Evolutionary conservation across 345 rosid genomes (phyloP).

Genomic region (Linum trigynum): DNA sequence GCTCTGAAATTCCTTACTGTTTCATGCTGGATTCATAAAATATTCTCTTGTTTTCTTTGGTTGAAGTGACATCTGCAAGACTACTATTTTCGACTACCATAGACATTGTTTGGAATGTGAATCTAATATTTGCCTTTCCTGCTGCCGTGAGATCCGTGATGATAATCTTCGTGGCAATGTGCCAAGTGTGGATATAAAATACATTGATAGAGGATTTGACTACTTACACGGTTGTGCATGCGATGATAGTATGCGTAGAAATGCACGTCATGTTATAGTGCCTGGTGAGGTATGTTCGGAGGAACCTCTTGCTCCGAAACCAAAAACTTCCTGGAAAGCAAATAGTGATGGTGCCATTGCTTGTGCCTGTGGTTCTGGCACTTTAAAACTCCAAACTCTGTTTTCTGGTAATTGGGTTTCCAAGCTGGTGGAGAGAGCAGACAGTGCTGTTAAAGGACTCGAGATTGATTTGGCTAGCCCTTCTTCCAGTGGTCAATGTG

Average conservation of each 20-base stretch:
- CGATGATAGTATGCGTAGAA: conserved; percentile 10
- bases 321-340: conserved; percentile 33
- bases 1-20: conserved; percentile 10
- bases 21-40: conserved; percentile 2
- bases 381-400: conserved; percentile 43
- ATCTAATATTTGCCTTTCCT: conserved; percentile 47
- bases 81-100: conserved; percentile 42
- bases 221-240: conserved; percentile 10
- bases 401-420: conserved; percentile 32
- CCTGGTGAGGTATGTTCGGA: conserved; percentile 1
- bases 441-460: conserved; percentile 31
- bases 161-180: conserved; percentile 19
- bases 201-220: conserved; percentile 13
- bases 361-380: conserved; percentile 57
- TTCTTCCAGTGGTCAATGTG: conserved; percentile 28
- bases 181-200: conserved; percentile 13
- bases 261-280: conserved; percentile 4
- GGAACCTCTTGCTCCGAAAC: neutral
- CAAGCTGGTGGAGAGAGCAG: conserved; percentile 36
- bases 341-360: conserved; percentile 39
- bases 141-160: conserved; percentile 40
- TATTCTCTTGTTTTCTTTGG: neutral
- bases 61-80: conserved; percentile 46
- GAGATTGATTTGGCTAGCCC: conserved; percentile 26
- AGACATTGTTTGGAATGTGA: conserved; percentile 42